A percentile compares a stretch with the other conserved stretches of the same genome.
These are phyloP conservation scores for Calonectria pauciramosa DNA, from an alignment of 2,329 filamentous ascomycete species.

Conservation along the genomic window DNA sequence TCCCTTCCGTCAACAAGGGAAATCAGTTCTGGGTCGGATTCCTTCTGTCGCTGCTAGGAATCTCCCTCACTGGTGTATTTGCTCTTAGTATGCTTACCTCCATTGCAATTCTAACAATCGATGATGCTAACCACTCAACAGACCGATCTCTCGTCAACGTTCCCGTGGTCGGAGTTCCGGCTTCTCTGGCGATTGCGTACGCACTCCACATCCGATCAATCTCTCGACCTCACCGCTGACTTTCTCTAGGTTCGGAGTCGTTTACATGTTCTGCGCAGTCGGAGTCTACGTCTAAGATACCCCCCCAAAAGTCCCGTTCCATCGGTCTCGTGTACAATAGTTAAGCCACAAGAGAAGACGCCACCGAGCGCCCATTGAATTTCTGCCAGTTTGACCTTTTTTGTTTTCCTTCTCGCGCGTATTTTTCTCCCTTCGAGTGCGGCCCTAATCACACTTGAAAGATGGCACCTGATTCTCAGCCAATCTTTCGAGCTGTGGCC, in stretches of 20 bases:
- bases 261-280: slow-evolving; percentile 99
- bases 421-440: slow-evolving; percentile 19
- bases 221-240: slow-evolving; percentile 35
- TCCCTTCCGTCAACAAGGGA: slow-evolving; percentile 83
- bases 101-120: not conserved
- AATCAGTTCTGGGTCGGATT: slow-evolving; percentile 88
- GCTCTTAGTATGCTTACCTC: slow-evolving; percentile 78
- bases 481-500: slow-evolving; percentile 81
- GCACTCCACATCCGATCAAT: slow-evolving; percentile 46
- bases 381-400: slow-evolving; percentile 40
- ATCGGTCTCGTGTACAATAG: slow-evolving; percentile 54
- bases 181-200: slow-evolving; percentile 91
- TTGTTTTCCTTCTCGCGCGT: slow-evolving; percentile 28
- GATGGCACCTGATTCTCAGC: slow-evolving; percentile 55
- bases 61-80: slow-evolving; percentile 83
- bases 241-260: slow-evolving; percentile 82
- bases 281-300: slow-evolving; percentile 94
- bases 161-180: slow-evolving; percentile 83
- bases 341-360: slow-evolving; percentile 51
- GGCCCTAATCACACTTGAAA: slow-evolving; percentile 6
- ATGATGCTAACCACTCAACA: slow-evolving; percentile 55
- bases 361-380: slow-evolving; percentile 45
- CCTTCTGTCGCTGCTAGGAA: slow-evolving; percentile 77
- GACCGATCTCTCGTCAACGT: slow-evolving; percentile 87
- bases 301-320: slow-evolving; percentile 52